Evolutionary conservation across 1,284 basidiomycete genomes (phyloP), one percentile per base, ranked within the genome.

Genomic region (Malassezia psittaci): DNA sequence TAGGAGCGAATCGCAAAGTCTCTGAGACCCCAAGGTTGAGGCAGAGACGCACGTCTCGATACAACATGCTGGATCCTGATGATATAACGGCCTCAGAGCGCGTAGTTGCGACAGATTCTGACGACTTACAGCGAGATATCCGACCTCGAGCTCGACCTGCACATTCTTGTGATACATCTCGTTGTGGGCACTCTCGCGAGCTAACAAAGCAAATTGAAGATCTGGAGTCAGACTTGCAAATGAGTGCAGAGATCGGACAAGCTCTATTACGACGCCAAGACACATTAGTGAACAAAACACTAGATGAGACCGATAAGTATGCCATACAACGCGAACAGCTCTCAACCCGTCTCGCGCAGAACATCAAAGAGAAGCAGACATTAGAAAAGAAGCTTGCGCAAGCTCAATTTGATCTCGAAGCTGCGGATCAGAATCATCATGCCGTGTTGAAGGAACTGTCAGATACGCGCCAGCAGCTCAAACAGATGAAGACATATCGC

Each of bases 261-360:
- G 90, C 90, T 1, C 77, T 96, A 43, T 76, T 96, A 46, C 83
- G 86, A 68, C 80, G 85, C 60, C 88, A 90, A 72, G 90, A 93
- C 76, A 86, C 85, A 3, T 86, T 87, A 72, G 81, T 90, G 47
- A 83, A 85, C 52, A 79, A 81, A 63, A 48, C 61, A 9, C 66
- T 69, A 34, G 66, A 68, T 39, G 69, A 69, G 37, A 56, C 61
- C 64, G 77, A 67, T 66, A 75, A 64, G 21, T 67, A 68, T 51
- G 61, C 64, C 52, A 59, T 59, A 46, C 67, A 68, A 46, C 63
- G 62, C 10, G 65, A 73, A 43, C 59, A 61, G 7, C 61, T 72
- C 38, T 68, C 72, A 58, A 60, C 43, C 10, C 60, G 66, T 13
- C 51, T 70, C 21, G 59, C 67, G 7, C 52, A 63, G 33, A 65